phyloP scores from a whole-genome alignment of 2,329 filamentous ascomycete species.

The Stenocarpella maydis region DNA sequence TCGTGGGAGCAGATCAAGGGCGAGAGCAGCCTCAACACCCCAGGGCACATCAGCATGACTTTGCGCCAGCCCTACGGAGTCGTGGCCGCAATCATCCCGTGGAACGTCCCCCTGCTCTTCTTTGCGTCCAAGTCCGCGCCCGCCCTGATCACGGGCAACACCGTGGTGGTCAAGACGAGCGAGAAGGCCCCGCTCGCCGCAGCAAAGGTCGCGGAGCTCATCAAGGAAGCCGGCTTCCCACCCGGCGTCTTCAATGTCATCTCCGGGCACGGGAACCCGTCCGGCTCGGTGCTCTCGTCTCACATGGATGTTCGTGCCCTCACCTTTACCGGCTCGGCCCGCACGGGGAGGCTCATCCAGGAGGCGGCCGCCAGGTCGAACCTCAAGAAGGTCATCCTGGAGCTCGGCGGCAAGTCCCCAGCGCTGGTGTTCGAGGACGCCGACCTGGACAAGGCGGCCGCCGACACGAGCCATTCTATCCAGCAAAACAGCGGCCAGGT shows the following conservation, averaged over 20 bases:
- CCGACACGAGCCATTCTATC: slow-evolving; percentile 54
- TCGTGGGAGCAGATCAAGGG: slow-evolving; percentile 54
- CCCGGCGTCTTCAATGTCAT: slow-evolving; percentile 78
- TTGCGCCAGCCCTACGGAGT: slow-evolving; percentile 61
- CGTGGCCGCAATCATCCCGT: slow-evolving; percentile 64
- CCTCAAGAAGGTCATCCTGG: slow-evolving; percentile 71
- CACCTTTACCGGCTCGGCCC: slow-evolving; percentile 79
- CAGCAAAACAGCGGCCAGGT: slow-evolving; percentile 65
- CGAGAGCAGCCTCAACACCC: slow-evolving; percentile 56
- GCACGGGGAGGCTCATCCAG: slow-evolving; percentile 76
- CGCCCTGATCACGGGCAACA: slow-evolving; percentile 57
- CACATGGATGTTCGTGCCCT: slow-evolving; percentile 77
- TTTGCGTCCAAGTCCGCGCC: slow-evolving; percentile 58
- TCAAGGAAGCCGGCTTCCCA: slow-evolving; percentile 77
- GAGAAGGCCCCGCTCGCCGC: slow-evolving; percentile 62
- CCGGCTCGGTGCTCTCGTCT: slow-evolving; percentile 71
- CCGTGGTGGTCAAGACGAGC: slow-evolving; percentile 61
- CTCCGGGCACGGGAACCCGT: slow-evolving; percentile 72
- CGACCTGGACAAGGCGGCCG: slow-evolving; percentile 69
- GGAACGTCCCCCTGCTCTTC: slow-evolving; percentile 60
- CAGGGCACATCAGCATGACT: slow-evolving; percentile 55
- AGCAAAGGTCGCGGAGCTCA: slow-evolving; percentile 55
- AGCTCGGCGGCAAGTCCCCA: slow-evolving; percentile 74
- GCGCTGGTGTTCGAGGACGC: slow-evolving; percentile 72
- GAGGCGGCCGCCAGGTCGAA: slow-evolving; percentile 71